These are phyloP conservation scores for Melampsora occidentalis DNA, from an alignment of 1,284 basidiomycete species.

Conservation along the genomic window DNA sequence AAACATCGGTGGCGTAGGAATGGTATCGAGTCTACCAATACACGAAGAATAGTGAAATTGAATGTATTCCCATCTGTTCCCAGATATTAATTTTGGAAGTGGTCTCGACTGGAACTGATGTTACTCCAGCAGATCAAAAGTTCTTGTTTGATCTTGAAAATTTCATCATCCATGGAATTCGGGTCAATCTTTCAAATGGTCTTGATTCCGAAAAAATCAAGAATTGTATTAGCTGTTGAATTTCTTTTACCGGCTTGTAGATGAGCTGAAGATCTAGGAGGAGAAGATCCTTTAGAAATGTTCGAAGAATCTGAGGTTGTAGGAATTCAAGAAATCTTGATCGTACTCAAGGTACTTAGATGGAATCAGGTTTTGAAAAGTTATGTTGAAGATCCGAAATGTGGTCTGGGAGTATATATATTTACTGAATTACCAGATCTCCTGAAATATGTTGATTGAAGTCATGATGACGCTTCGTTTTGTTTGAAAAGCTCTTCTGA, in stretches of 20 bases:
- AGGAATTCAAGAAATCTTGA: slow-evolving; percentile 80
- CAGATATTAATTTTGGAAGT: slow-evolving; percentile 75
- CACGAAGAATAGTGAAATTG: slow-evolving; percentile 20
- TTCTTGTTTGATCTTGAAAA: slow-evolving; percentile 93
- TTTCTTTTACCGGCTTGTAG: slow-evolving; percentile 89
- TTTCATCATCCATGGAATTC: slow-evolving; percentile 73
- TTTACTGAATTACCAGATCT: slow-evolving; percentile 60
- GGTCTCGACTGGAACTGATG: slow-evolving; percentile 54
- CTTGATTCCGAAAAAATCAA: slow-evolving; percentile 74
- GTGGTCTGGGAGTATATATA: slow-evolving; percentile 65
- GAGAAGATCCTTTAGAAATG: slow-evolving; percentile 62
- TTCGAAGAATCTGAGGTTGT: slow-evolving; percentile 89
- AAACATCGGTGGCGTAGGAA: slow-evolving; percentile 20
- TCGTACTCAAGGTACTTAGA: slow-evolving; percentile 66
- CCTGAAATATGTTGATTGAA: slow-evolving; percentile 51
- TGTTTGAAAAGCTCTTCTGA: too few species aligned
- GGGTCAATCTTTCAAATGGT: slow-evolving; percentile 70
- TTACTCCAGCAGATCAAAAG: slow-evolving; percentile 61
- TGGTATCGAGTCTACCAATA: slow-evolving; percentile 24
- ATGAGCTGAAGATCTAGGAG: slow-evolving; percentile 56
- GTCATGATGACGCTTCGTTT: slow-evolving; percentile 46
- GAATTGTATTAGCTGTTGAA: slow-evolving; percentile 92
- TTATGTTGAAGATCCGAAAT: slow-evolving; percentile 71
- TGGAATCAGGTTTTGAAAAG: slow-evolving; percentile 74
- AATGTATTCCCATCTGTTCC: slow-evolving; percentile 23